Evolutionary conservation across 768 basidiomycete genomes (phyloP).

Genomic region (Tricholoma saponaceum): DNA sequence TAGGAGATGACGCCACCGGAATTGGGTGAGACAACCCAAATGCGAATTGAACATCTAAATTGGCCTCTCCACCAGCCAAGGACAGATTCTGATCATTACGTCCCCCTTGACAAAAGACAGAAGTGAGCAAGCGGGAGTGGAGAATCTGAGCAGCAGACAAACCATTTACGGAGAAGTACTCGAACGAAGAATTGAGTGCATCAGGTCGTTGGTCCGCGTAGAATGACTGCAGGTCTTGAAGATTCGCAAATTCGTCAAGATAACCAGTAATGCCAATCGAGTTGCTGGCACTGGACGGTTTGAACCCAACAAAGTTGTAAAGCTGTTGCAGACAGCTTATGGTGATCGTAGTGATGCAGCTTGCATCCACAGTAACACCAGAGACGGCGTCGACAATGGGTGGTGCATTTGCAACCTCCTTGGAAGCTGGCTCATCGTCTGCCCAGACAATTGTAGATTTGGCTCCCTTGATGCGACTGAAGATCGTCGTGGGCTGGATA

Average conservation of each 20-base stretch:
- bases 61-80: conserved; percentile 58
- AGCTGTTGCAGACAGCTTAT: conserved; percentile 49
- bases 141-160: not conserved
- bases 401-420: too few relatives aligned
- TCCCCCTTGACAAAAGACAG: conserved; percentile 47
- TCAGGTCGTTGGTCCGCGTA: conserved; percentile 43
- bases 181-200: conserved; percentile 48
- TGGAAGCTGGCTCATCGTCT: conserved; percentile 22
- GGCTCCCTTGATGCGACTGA: conserved; percentile 42
- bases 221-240: conserved; percentile 47
- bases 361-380: conserved; percentile 39
- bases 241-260: conserved; percentile 49
- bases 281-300: conserved; percentile 37
- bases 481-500: conserved; percentile 71
- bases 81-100: conserved; percentile 50
- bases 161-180: conserved; percentile 55
- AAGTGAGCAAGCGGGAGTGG: not conserved
- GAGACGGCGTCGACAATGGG: conserved; percentile 18
- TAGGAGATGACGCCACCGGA: conserved; percentile 19
- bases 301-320: conserved; percentile 48
- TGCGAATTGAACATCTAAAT: conserved; percentile 65
- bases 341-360: conserved; percentile 49
- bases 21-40: conserved; percentile 65
- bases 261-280: conserved; percentile 54
- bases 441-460: conserved; percentile 30